Base-by-base conservation (phyloP, 2,329 filamentous ascomycete species). In the Cordyceps cateniannulata region DNA sequence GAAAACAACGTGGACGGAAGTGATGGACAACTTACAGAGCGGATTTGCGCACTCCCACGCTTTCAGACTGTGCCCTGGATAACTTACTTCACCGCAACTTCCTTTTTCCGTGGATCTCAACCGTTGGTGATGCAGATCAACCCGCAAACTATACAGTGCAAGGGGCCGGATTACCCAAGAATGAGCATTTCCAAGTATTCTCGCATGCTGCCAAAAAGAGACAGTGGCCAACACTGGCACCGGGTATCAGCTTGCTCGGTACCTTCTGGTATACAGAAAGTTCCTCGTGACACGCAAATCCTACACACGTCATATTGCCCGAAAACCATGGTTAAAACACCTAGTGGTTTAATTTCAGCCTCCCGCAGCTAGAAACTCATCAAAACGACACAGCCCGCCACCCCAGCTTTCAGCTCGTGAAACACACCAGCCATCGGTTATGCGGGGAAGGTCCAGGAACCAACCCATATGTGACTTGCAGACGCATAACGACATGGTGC, bases 51-150 rank as follows among this genome's bases (percentile, higher is more conserved):
- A 42, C 12, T 7, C 16, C 5, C 38, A 42, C 6, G 3, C 7
- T 38, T 10, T 35, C 18, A 12, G n/a, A n/a, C n/a, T n/a, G n/a
- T n/a, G n/a, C n/a, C n/a, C n/a, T n/a, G n/a, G n/a, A n/a, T n/a
- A n/a, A n/a, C n/a, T n/a, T 40, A 59, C 47, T 51, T 59, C 47
- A 59, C 56, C 56, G 48, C 56, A 53, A 53, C 51, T 53, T 52
- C 25, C 25, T 35, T 42, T 44, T 44, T 35, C 27, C 38, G 29
- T 42, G 25, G 4, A 58, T 25, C 14, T n/a, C n/a, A 7, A 22
- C 35, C 47, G 35, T 27, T 44, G 35, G 48, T 22, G 35, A 25
- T 35, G 25, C 38, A 20, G 27, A 42, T 42, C 32, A 20, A n/a
- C 12, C 56, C 38, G 22, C 25, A 45, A 22, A 25, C 22, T n/a